A percentile compares a stretch with the other conserved stretches of the same genome.
Evolutionary conservation across 331 rosid species (phyloP).

Genomic region (Acacia pycnantha): DNA sequence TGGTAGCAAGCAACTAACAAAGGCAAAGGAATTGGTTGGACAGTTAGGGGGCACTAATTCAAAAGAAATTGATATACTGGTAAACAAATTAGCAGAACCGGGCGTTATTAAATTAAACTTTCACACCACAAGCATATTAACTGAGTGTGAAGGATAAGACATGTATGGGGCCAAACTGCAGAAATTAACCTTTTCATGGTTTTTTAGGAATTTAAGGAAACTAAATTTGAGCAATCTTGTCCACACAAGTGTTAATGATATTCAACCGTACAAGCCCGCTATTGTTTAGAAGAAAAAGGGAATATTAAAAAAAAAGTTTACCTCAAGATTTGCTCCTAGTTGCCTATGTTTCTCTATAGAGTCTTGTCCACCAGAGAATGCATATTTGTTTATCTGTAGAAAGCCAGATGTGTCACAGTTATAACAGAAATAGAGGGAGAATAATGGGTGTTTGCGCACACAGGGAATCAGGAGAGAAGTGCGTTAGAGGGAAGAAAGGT

Average conservation of each 20-base stretch:
- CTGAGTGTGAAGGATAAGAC: not conserved
- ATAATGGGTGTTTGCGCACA: not conserved
- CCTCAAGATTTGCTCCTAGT: conserved; percentile 93
- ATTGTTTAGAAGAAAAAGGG: conserved; percentile 3
- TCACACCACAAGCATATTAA: not conserved
- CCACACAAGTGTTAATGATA: not conserved
- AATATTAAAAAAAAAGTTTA: conserved; percentile 12
- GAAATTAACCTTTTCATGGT: not conserved
- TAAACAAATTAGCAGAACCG: not conserved
- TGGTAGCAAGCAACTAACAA: not conserved
- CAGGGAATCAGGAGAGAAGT: not conserved
- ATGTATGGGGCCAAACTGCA: not conserved
- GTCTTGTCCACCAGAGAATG: conserved; percentile 98
- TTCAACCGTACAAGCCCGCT: not conserved
- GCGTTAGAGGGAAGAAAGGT: not conserved
- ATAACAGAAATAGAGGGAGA: not conserved
- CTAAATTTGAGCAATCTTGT: not conserved
- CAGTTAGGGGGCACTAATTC: not conserved
- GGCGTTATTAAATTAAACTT: not conserved
- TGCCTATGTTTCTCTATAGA: conserved; percentile 85
- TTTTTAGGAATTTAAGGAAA: not conserved
- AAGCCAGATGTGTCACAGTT: conserved; percentile 14
- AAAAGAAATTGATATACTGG: not conserved
- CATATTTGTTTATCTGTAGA: conserved; percentile 73
- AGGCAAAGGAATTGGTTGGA: not conserved